Evolutionary conservation across 2,329 filamentous ascomycete species (phyloP).

Genomic region (Colletotrichum sp.): DNA sequence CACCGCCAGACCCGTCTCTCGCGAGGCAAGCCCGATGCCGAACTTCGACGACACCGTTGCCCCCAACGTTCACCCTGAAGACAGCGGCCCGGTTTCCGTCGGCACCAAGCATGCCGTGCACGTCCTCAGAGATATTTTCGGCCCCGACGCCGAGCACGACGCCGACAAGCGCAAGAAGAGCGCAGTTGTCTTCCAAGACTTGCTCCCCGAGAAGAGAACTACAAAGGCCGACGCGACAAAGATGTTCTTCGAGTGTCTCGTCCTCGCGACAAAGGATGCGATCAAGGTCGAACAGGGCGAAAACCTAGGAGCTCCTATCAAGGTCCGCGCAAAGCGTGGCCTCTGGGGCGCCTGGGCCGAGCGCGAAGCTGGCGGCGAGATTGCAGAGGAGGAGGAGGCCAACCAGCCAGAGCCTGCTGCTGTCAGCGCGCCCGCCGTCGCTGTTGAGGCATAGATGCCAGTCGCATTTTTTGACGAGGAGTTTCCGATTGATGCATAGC

Average conservation of each 20-base stretch:
- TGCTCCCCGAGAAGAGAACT: conserved; percentile 82
- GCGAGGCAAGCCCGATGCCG: conserved; percentile 53
- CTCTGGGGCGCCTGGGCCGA: conserved; percentile 98
- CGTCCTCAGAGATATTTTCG: conserved; percentile 87
- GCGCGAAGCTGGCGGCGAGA: conserved; percentile 68
- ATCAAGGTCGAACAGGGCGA: conserved; percentile 92
- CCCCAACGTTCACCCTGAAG: conserved; percentile 78
- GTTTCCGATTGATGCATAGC: conserved; percentile 18
- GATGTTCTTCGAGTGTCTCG: conserved; percentile 98
- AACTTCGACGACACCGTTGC: conserved; percentile 81
- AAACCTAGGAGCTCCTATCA: conserved; percentile 78
- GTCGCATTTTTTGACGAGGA: conserved; percentile 8
- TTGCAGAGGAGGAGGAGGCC: conserved; percentile 54
- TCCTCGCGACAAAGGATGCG: conserved; percentile 96
- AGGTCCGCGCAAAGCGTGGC: conserved; percentile 89
- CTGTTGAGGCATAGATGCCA: conserved; percentile 39
- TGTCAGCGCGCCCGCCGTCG: conserved; percentile 27
- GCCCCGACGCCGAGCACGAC: conserved; percentile 70
- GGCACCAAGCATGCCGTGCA: conserved; percentile 97
- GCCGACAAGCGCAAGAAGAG: conserved; percentile 75
- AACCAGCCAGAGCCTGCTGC: conserved; percentile 34
- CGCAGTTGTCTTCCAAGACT: conserved; percentile 86
- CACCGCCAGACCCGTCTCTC: conserved; percentile 39
- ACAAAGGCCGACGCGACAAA: conserved; percentile 92
- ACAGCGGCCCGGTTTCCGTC: conserved; percentile 84